A percentile compares a stretch with the other conserved stretches of the same genome.
Conservation (phyloP, 768 basidiomycete genomes). For the Lentinula lateritia region DNA sequence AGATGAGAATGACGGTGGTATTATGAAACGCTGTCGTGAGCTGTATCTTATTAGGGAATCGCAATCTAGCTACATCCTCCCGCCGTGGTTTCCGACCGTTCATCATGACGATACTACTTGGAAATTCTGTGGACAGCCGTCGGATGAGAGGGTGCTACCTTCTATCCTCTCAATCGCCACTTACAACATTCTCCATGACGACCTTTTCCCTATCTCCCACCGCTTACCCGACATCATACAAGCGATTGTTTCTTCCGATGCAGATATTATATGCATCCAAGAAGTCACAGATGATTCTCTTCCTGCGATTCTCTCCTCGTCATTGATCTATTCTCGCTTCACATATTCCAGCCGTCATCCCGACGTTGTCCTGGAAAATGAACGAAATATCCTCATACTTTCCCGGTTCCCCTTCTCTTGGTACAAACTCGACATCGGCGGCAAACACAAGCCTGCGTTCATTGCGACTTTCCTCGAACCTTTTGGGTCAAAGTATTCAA, state of each 20-base stretch:
- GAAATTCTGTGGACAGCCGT: neutral
- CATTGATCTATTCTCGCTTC: constrained; percentile 2
- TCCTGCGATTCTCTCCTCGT: neutral
- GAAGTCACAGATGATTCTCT: constrained; percentile 15
- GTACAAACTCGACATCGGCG: constrained; percentile 7
- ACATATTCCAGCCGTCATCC: constrained; percentile 10
- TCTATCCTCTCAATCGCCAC: constrained; percentile 10
- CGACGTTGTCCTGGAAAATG: constrained; percentile 8
- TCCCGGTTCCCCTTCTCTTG: constrained; percentile 10
- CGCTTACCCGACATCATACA: constrained; percentile 7
- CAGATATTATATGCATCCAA: constrained; percentile 16
- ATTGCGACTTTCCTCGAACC: constrained; percentile 4
- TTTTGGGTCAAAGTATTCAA: neutral
- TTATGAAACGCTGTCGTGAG: constrained; percentile 15
- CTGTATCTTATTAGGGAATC: constrained; percentile 2
- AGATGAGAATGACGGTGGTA: constrained; percentile 14
- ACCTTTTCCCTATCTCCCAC: constrained; percentile 1
- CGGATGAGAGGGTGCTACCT: neutral
- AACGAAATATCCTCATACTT: constrained; percentile 15
- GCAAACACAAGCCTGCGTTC: constrained; percentile 13
- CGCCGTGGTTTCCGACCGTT: constrained; percentile 4
- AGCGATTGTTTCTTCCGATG: constrained; percentile 7
- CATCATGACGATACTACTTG: constrained; percentile 5
- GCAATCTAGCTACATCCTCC: neutral
- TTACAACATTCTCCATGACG: constrained; percentile 17